A percentile compares a stretch with the other conserved stretches of the same genome.
These are phyloP conservation scores for Atkinsonella texensis DNA, from an alignment of 2,329 filamentous ascomycete genomes.

Conservation along the genomic window DNA sequence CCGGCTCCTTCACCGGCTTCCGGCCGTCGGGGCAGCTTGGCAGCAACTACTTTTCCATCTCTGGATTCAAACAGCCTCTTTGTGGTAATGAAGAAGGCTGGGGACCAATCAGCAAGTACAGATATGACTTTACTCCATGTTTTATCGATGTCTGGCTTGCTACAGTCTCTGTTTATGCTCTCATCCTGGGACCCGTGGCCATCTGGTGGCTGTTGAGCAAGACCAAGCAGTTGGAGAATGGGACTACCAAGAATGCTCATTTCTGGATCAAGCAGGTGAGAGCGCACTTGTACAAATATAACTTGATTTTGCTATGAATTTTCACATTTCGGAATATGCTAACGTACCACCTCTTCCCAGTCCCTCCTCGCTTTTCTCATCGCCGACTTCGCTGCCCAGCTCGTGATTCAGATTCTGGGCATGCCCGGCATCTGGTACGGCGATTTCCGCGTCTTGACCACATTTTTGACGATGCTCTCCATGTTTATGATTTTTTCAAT, in stretches of 20 bases:
- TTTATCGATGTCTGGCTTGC: constrained; percentile 90
- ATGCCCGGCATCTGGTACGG: constrained; percentile 59
- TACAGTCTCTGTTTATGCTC: constrained; percentile 63
- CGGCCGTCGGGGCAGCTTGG: constrained; percentile 39
- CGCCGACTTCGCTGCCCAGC: constrained; percentile 57
- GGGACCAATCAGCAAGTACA: constrained; percentile 77
- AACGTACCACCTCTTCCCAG: neutral
- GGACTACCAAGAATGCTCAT: constrained; percentile 73
- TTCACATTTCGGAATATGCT: neutral
- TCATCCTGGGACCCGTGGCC: constrained; percentile 64
- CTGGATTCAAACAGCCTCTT: constrained; percentile 51
- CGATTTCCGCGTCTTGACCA: constrained; percentile 82
- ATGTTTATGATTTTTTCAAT: constrained; percentile 63
- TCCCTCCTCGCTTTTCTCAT: constrained; percentile 55
- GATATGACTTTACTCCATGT: constrained; percentile 94
- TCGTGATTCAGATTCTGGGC: constrained; percentile 61
- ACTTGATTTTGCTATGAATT: neutral
- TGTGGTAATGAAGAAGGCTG: constrained; percentile 88
- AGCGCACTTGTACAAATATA: neutral
- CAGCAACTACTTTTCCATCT: constrained; percentile 45
- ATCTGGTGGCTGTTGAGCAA: constrained; percentile 68
- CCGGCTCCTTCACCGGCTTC: constrained; percentile 50
- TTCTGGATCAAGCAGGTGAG: constrained; percentile 84
- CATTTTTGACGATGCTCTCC: constrained; percentile 58
- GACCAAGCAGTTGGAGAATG: constrained; percentile 41